Evolutionary conservation across 2,329 filamentous ascomycete species (phyloP), one percentile per base, ranked within the genome.

Genomic region (Sclerotinia minor): DNA sequence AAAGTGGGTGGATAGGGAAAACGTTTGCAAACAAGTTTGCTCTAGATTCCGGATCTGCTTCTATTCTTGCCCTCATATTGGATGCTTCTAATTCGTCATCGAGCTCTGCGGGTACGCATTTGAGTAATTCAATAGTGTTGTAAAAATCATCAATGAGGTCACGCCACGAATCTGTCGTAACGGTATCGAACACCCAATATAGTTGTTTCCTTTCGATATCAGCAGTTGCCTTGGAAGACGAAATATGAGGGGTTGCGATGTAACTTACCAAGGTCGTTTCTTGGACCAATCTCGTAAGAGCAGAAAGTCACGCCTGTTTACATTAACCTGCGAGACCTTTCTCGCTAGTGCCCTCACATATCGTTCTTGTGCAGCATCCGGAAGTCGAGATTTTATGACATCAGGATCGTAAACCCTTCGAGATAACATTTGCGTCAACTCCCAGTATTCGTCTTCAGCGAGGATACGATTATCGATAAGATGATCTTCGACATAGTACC

Each of bases 281-380:
- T 72, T 68, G 24, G 58, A 67, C 72, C 72, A 73, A 38, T 73
- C 70, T 59, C 68, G 55, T 11, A 73, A 64, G 5, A 71, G 47
- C 15, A 69, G 60, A 32, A 66, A 69, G 52, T 71, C 70, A 15
- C 71, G 66, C 38, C 72, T 47, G 2, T 68, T 24, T n/a, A 52
- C 26, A 29, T 73, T 72, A 17, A 70, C 61, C 41, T 71, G 45
- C 5, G 54, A 45, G 2, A 72, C 65, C 24, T 66, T 69, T 41
- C n/a, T 44, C n/a, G 69, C 11, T 5, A 52, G 6, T n/a, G 65
- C 24, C 15, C 38, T 32, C 21, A 54, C 55, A 21, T 61, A n/a
- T 35, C 59, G 15, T 45, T 57, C 38, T 32, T 32, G 13, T 21
- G 35, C 19, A 35, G 26, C 17, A 26, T 60, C 26, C 5, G 58